Evolutionary conservation across 345 rosid genomes (phyloP), one percentile per base, ranked within the genome.

Genomic region (Turnera subulata): DNA sequence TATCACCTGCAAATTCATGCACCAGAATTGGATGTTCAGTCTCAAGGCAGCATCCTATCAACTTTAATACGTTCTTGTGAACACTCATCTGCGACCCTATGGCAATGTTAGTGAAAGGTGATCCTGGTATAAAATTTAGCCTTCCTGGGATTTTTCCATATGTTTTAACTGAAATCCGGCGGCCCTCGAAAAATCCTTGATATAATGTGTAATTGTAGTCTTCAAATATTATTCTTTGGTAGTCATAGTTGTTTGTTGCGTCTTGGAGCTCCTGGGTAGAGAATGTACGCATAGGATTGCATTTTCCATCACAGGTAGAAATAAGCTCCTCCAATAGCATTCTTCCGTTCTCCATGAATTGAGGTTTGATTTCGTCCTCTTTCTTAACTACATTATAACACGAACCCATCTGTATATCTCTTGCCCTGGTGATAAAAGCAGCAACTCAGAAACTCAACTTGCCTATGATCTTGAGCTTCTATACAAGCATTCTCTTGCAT

Each of bases 41-140:
- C n/a, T 39, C 59, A 2, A 55, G 19, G 17, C 59, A 55, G 18
- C 47, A 22, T 38, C 59, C 59, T 13, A 55, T 20, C 2, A 55
- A 1, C 45, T 55, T 55, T 4, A 55, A 16, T 4, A 55, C 59
- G 38, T 22, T 55, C 7, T 39, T 55, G 17, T 39, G 59, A 6
- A 39, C 19, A 7, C 29, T 55, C 59, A 38, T 39, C 22, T 55
- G 59, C 39, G 47, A 39, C 7, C 46, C 44, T 1, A 39, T 21
- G 19, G n/a, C 59, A 13, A 55, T 9, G 12, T 40, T 46, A 13
- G 11, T 39, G 11, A 55, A 20, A 13, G 33, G 18, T 3, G 44
- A 42, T 38, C 29, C 45, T 0, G 20, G 0, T 6, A 8, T 9
- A 48, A 1, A 0, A 11, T 20, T 7, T 22, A 47, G 9, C 14